Base-by-base conservation (phyloP, 495 filamentous ascomycete genomes). In the Hypoxylon fragiforme region DNA sequence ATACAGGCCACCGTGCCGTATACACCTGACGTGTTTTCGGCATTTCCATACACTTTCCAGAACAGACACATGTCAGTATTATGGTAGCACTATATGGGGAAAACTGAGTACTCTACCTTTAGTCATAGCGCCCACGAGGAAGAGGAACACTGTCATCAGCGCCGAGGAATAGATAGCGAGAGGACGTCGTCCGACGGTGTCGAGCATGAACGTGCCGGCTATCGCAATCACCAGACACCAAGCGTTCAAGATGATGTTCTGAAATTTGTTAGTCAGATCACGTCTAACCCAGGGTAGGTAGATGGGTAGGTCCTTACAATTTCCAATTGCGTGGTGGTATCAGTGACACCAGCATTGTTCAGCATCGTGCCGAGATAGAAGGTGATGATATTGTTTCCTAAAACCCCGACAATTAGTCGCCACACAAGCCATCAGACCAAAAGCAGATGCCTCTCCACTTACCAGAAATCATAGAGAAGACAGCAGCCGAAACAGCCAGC, bases 341-440 rank as follows among this genome's bases (percentile, higher is more conserved):
- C 43, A 7, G n/a, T 53, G 16, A 63, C 65, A 4, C 54, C 52
- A 22, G 67, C 53, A 42, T 59, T 50, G 0, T 38, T 31, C 12
- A 64, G 34, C 26, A 77, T 74, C 38, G 66, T 59, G 8, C 71
- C 56, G 60, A 80, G 73, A 64, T 77, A 79, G 64, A 78, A 80
- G 1, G 69, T 68, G 9, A 77, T 69, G 28, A 73, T 64, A 44
- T 73, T 75, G 46, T 78, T 81, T 41, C 38, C 38, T 41, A n/a
- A 24, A 24, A 7, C 38, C 1, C 4, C 78, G 77, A 11, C 69
- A 77, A 63, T 59, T 41, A 39, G 26, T 30, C 30, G 3, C 26
- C 43, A 18, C n/a, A 19, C 34, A 12, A n/a, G 12, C 37, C 15
- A 22, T 20, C 21, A 21, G 8, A n/a, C 11, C 9, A 3, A 45